Evolutionary conservation across 208 protist species (phyloP), one percentile per base, ranked within the genome.

Genomic region (Phytomonas sp.): DNA sequence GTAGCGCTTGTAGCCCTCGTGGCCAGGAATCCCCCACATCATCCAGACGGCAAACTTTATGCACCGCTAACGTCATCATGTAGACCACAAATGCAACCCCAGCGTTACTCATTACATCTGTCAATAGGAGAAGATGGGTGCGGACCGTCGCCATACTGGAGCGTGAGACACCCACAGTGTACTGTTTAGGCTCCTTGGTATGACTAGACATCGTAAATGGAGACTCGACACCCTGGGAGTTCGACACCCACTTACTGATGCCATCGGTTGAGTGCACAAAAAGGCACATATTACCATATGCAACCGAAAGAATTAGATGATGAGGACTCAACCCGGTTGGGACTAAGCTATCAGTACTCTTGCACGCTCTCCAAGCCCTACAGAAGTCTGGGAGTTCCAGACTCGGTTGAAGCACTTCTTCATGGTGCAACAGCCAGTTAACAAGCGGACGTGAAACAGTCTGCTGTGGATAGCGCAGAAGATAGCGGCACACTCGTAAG

Each of bases 101-200:
- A 33, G 73, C 77, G 8, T 75, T 20, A 1, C 67, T 32, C 91
- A 96, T 96, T 59, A 76, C 74, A 75, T 96, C 79, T 0, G 91
- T 96, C 4, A 88, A 65, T 32, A 96, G 79, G 62, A 96, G 66
- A 29, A 93, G 75, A 36, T 71, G 78, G 17, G 62, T 74, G 65
- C 77, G 64, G 26, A 72, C 81, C 61, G 84, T 79, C 9, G 82
- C 91, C 73, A 96, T 65, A 66, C 84, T 96, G 20, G 91, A 93
- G 20, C 69, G 62, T 31, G 65, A 62, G n/a, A 81, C 81, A 29
- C 81, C 77, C 17, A 61, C 43, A 72, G 84, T 94, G 62, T 66
- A 80, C 33, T 82, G 28, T 33, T 51, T 46, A 9, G 91, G 91
- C 60, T 88, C 82, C n/a, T 61, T 64, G 30, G 83, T 93, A 11